phyloP scores from a whole-genome alignment of 2,329 filamentous ascomycete genomes.

The Acrocalymma vagum region DNA sequence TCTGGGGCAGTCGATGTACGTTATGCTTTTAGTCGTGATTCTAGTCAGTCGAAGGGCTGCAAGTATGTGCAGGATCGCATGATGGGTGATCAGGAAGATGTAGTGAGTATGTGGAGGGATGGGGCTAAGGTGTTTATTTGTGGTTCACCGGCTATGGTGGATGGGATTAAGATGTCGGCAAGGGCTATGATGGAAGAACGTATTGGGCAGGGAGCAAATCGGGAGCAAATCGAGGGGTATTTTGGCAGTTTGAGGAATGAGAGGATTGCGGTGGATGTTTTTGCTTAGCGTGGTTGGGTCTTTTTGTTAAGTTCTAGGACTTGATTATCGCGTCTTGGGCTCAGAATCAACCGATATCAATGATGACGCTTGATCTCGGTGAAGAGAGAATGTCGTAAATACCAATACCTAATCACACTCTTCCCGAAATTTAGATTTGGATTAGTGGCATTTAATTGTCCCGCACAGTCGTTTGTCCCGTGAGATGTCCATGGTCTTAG shows the following conservation, averaged over 20 bases:
- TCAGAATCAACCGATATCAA: too few relatives aligned
- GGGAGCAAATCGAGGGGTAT: slow-evolving; percentile 16
- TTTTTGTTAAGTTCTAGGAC: too few relatives aligned
- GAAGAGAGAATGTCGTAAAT: too few relatives aligned
- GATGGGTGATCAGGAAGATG: slow-evolving; percentile 13
- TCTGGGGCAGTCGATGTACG: slow-evolving; percentile 66
- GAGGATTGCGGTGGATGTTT: slow-evolving; percentile 16
- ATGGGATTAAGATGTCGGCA: slow-evolving; percentile 46
- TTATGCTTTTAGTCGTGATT: slow-evolving; percentile 16
- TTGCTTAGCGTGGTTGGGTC: too few relatives aligned
- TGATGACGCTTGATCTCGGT: too few relatives aligned
- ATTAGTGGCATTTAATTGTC: too few relatives aligned
- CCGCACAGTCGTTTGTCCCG: too few relatives aligned
- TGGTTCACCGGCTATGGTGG: slow-evolving; percentile 12
- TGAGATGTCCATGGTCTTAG: too few relatives aligned
- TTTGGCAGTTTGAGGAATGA: slow-evolving; percentile 13
- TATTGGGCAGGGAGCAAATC: slow-evolving; percentile 42
- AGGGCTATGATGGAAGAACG: slow-evolving; percentile 53
- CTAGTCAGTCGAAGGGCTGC: slow-evolving; percentile 9
- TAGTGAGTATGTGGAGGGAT: slow-evolving; percentile 11
- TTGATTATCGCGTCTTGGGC: too few relatives aligned
- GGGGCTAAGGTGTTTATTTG: slow-evolving; percentile 21
- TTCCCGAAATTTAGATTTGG: too few relatives aligned
- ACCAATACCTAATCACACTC: too few relatives aligned
- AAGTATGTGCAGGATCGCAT: slow-evolving; percentile 40